A percentile compares a stretch with the other conserved stretches of the same genome.
Evolutionary conservation across 2,329 filamentous ascomycete genomes (phyloP).

Genomic region (Leptographium galeiforme): DNA sequence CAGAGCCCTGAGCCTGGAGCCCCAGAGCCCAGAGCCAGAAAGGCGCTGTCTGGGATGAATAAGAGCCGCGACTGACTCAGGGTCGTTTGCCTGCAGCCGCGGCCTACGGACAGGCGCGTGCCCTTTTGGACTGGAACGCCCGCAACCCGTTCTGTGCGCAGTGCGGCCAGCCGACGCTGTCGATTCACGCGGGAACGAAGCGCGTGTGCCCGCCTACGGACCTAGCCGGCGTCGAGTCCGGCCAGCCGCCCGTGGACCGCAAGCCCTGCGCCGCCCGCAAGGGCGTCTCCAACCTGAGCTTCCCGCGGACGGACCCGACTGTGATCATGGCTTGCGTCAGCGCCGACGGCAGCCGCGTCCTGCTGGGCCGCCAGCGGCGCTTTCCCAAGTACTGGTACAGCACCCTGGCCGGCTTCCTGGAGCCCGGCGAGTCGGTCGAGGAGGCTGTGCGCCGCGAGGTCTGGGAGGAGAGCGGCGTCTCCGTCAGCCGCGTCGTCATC

Average conservation of each 20-base stretch:
- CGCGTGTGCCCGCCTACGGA: conserved; percentile 65
- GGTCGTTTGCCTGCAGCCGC: conserved; percentile 44
- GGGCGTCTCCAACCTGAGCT: conserved; percentile 79
- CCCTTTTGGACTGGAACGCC: conserved; percentile 85
- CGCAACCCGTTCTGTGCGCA: conserved; percentile 85
- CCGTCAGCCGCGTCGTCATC: conserved; percentile 62
- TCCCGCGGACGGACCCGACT: conserved; percentile 85
- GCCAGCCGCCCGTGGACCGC: conserved; percentile 35
- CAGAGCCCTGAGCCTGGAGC: neutral
- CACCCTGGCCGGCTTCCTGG: conserved; percentile 76
- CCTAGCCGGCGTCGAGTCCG: conserved; percentile 31
- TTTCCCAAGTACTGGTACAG: conserved; percentile 81
- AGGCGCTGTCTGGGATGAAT: too few relatives aligned
- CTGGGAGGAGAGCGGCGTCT: conserved; percentile 74
- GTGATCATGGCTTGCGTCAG: conserved; percentile 92
- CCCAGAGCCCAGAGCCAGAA: neutral
- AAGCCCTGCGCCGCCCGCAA: conserved; percentile 67
- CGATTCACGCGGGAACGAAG: conserved; percentile 68
- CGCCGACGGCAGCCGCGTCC: conserved; percentile 58
- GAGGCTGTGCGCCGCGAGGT: conserved; percentile 74
- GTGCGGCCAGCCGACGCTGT: conserved; percentile 73
- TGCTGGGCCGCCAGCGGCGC: conserved; percentile 74
- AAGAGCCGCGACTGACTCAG: neutral
- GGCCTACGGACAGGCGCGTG: conserved; percentile 78
- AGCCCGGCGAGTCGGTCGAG: conserved; percentile 74